Evolutionary conservation across 306 rosid species (phyloP).

Genomic region (Albizia julibrissin): DNA sequence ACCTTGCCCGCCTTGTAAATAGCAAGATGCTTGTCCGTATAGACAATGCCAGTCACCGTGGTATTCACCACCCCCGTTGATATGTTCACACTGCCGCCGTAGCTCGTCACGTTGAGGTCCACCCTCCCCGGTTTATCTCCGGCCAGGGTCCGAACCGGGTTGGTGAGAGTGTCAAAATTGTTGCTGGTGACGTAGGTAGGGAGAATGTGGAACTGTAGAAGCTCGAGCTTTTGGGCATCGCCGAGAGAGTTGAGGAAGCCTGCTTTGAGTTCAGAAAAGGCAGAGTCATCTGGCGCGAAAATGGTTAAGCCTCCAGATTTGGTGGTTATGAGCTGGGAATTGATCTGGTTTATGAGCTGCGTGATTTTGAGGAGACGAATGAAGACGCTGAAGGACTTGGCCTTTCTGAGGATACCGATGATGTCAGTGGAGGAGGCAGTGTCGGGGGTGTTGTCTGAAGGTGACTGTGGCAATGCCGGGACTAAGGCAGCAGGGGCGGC

Average conservation of each 20-base stretch:
- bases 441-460: slow-evolving; percentile 41
- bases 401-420: slow-evolving; percentile 54
- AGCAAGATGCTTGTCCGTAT: slow-evolving; percentile 62
- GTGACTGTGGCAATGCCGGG: slow-evolving; percentile 43
- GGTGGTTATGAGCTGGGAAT: slow-evolving; percentile 50
- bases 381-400: slow-evolving; percentile 49
- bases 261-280: slow-evolving; percentile 60
- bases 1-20: slow-evolving; percentile 63
- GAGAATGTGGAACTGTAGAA: slow-evolving; percentile 61
- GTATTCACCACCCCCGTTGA: slow-evolving; percentile 69
- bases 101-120: slow-evolving; percentile 59
- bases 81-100: slow-evolving; percentile 63
- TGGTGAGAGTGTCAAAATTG: slow-evolving; percentile 66
- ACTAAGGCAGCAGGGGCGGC: slow-evolving; percentile 42
- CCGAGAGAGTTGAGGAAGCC: slow-evolving; percentile 62
- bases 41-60: slow-evolving; percentile 54
- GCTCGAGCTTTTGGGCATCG: slow-evolving; percentile 60
- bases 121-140: slow-evolving; percentile 54
- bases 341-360: slow-evolving; percentile 61
- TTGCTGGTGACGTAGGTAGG: slow-evolving; percentile 53
- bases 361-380: slow-evolving; percentile 66
- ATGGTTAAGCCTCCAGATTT: slow-evolving; percentile 57
- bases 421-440: slow-evolving; percentile 41
- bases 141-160: slow-evolving; percentile 67
- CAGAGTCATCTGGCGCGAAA: slow-evolving; percentile 55